Evolutionary conservation across 176 grass and related monocot genomes (phyloP).

Genomic region (Cenchrus purpureus): DNA sequence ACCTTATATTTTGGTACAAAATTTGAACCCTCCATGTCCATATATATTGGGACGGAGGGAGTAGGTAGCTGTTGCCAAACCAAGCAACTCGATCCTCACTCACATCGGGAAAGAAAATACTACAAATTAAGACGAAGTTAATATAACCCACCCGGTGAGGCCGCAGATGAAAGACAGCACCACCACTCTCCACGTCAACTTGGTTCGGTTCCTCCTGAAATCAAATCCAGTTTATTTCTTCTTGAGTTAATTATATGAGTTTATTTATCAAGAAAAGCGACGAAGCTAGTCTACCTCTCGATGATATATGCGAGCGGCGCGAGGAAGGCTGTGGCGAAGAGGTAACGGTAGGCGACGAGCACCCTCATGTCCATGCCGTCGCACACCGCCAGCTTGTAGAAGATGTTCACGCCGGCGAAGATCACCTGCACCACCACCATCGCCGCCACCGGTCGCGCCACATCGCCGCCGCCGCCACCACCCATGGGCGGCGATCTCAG

Average conservation of each 20-base stretch:
- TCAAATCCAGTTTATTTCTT: too few relatives aligned
- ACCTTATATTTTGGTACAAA: too few relatives aligned
- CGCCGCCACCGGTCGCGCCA: constrained; percentile 53
- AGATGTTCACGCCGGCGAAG: constrained; percentile 79
- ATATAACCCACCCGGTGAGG: constrained; percentile 60
- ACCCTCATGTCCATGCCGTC: constrained; percentile 95
- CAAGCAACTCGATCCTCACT: too few relatives aligned
- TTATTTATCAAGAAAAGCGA: too few relatives aligned
- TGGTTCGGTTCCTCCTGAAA: constrained; percentile 67
- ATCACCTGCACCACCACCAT: constrained; percentile 76
- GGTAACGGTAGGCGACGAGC: constrained; percentile 73
- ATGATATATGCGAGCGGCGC: constrained; percentile 68
- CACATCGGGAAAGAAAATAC: too few relatives aligned
- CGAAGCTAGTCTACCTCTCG: constrained; percentile 57
- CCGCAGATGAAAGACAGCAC: constrained; percentile 68
- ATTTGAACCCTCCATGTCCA: too few relatives aligned
- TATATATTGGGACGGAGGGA: too few relatives aligned
- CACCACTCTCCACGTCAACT: constrained; percentile 73
- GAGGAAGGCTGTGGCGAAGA: constrained; percentile 79
- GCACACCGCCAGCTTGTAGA: constrained; percentile 86
- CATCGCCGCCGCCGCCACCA: not conserved
- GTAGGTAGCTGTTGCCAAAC: too few relatives aligned
- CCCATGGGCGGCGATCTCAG: not conserved
- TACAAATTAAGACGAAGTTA: too few relatives aligned
- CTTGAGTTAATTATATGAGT: too few relatives aligned